Evolutionary conservation across 352 stramenopile species (phyloP), one percentile per base, ranked within the genome.

Genomic region (Phytophthora quininea): DNA sequence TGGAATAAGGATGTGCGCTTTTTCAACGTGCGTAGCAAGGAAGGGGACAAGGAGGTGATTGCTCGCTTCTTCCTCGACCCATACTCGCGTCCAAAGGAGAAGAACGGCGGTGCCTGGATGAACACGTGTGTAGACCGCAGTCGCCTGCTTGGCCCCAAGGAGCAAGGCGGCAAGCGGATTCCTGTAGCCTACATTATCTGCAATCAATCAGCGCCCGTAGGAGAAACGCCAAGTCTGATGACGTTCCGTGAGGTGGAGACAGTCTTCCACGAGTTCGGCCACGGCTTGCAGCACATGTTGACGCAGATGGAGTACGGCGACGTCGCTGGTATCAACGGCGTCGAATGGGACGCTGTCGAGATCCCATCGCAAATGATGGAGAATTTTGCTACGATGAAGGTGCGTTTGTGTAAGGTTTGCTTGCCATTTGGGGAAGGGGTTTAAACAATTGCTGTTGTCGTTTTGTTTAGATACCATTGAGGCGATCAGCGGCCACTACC

Each of bases 351-450:
- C 83, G 97, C 97, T 12, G 97, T 99, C 3, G 97, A 99, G 73
- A 79, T 99, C 15, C 97, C 97, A 29, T 98, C 90, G 10, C 97
- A 99, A 80, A 99, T 99, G 83, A 99, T 99, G 97, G 97, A 99
- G 65, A 99, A 99, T 76, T 99, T 83, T 99, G 96, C 77, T 99
- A 99, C 76, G 93, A 99, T 72, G 73, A 87, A 56, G 79, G 83
- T 86, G 15, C 24, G 67, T 72, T 3, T 69, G n/a, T 95, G 19
- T 24, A 24, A 24, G 19, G 19, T 24, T 24, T 24, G 19, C 19
- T 24, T 58, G 89, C 86, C 73, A 59, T 43, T 24, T 32, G 47
- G 12, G 52, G 29, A 53, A 29, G 4, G 7, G 32, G 40, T 54
- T 15, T 3, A 32, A 54, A 9, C 37, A 50, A 38, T 54, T 14